Percentiles rank a stretch among this genome's conserved stretches.
Evolutionary conservation across 2,329 filamentous ascomycete genomes (phyloP).

Genomic region (Metarhizium humberi): DNA sequence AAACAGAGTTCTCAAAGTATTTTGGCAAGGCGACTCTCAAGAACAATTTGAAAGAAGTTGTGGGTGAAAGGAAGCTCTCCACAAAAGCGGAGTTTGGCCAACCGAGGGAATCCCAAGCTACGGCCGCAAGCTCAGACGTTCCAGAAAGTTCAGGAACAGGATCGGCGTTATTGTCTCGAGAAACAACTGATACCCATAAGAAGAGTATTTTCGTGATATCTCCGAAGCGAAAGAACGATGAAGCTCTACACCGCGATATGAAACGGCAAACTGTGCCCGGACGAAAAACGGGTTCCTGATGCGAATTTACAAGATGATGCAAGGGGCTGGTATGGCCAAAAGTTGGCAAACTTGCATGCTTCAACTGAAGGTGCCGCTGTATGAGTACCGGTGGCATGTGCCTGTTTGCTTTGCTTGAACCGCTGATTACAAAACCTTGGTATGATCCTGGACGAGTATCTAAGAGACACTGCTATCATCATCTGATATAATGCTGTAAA

Average conservation of each 20-base stretch:
- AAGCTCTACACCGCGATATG: background rate
- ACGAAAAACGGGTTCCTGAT: background rate
- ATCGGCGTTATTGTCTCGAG: background rate
- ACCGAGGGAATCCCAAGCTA: background rate
- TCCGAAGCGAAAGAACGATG: background rate
- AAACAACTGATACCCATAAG: background rate
- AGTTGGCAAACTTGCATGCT: background rate
- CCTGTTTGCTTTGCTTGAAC: background rate
- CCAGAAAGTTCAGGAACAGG: background rate
- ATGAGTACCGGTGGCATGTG: background rate
- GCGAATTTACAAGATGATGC: background rate
- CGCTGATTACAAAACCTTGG: background rate
- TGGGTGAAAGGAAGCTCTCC: background rate
- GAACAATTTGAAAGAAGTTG: background rate
- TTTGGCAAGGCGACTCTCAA: background rate
- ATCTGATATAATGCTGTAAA: background rate
- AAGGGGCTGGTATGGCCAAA: background rate
- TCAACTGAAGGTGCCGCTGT: background rate
- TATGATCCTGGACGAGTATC: background rate
- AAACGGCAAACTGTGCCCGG: background rate
- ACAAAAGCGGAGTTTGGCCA: background rate
- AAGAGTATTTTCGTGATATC: background rate
- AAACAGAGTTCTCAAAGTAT: constrained; percentile 2
- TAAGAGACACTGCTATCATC: background rate
- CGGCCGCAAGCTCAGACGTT: background rate